Evolutionary conservation across 164 flowering plant species (phyloP), one percentile per base, ranked within the genome.

Genomic region (grape (Vitis vinifera)): DNA sequence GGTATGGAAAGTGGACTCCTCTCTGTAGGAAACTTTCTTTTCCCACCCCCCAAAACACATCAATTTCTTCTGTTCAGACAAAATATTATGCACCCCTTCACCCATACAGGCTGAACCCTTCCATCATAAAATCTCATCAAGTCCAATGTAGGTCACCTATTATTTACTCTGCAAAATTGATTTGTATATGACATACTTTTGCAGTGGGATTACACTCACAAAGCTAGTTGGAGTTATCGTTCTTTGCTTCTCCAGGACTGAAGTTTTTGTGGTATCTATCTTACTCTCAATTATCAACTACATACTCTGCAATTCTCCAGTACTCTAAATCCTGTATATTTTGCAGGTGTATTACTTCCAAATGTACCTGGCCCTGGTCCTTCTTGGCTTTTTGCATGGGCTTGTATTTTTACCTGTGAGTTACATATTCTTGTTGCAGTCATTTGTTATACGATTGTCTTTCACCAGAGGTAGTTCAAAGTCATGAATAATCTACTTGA

Each of bases 181-280:
- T 50, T 31, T 44, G 37, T 27, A 16, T 63, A 49, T 37, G 5
- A 52, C 44, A n/a, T 65, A 47, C 17, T 19, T 57, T 75, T 82
- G 83, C 94, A 96, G 99, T 79, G 99, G 99, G 67, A 96, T 96
- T 74, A 96, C 99, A 10, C 83, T 96, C 29, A 96, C 99, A 27
- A 96, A 96, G 81, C 84, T 96, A 14, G 99, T 96, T 55, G 99
- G 99, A 29, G 99, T 96, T 55, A 74, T 96, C 31, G 98, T 96
- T 67, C 93, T 96, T 10, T 82, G 81, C 74, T 96, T 96, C 79
- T 82, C 99, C 48, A 88, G 79, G 78, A 86, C 97, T 4, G 92
- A 91, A 87, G 85, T 96, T 59, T 93, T 96, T 87, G 99, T 96
- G 97, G 99, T 94, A 17, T 71, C 67, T 51, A 12, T 9, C 68